Conservation (phyloP, 1,284 basidiomycete genomes). For the Boletus nobilissimus region DNA sequence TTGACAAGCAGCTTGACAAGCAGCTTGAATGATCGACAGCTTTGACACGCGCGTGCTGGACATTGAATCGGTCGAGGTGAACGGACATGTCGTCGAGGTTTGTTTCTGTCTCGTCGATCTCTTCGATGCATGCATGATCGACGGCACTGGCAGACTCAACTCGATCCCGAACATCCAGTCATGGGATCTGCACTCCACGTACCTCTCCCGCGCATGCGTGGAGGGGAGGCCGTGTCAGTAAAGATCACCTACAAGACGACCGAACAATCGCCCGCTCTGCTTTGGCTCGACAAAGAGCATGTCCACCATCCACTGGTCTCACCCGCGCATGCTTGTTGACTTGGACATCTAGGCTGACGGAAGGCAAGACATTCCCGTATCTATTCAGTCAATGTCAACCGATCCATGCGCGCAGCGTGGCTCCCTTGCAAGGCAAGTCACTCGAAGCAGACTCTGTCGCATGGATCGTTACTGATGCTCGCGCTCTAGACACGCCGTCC, state of each 20-base stretch:
- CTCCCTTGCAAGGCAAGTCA: conserved; percentile 79
- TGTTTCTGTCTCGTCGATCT: neutral
- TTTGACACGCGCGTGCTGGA: conserved; percentile 85
- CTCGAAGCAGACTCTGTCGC: neutral
- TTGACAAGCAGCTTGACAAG: too few relatives aligned
- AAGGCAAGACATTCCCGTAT: conserved; percentile 88
- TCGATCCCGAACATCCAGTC: conserved; percentile 68
- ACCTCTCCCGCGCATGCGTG: conserved; percentile 56
- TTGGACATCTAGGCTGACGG: conserved; percentile 76
- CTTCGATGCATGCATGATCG: neutral
- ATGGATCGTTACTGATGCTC: conserved; percentile 6
- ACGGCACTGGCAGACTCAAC: conserved; percentile 49
- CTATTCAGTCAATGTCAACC: conserved; percentile 97
- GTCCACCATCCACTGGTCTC: conserved; percentile 37
- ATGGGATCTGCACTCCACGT: conserved; percentile 80
- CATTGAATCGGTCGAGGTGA: conserved; percentile 69
- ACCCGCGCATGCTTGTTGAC: neutral
- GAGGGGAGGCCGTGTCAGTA: conserved; percentile 63
- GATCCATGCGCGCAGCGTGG: conserved; percentile 84
- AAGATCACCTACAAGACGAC: conserved; percentile 84
- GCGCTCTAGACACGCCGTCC: conserved; percentile 67
- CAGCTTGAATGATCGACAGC: conserved; percentile 49
- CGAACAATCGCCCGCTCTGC: conserved; percentile 83
- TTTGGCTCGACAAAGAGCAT: conserved; percentile 91
- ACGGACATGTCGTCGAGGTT: conserved; percentile 51